A percentile compares a stretch with the other conserved stretches of the same genome.
These are phyloP conservation scores for Blumeria graminis DNA, from an alignment of 2,329 filamentous ascomycete species.

Conservation along the genomic window DNA sequence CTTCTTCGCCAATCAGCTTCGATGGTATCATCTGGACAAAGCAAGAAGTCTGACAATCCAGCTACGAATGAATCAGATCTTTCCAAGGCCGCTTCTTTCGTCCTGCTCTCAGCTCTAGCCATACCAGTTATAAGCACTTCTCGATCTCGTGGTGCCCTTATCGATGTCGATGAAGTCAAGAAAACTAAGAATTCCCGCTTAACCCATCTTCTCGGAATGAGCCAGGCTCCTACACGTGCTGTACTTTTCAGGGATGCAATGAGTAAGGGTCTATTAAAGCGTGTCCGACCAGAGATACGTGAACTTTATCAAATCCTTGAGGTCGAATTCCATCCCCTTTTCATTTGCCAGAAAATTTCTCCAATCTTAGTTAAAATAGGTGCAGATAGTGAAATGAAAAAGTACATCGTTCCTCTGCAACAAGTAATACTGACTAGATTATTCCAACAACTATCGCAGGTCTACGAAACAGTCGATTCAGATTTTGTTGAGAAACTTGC, in stretches of 20 bases:
- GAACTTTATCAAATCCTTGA: conserved; percentile 97
- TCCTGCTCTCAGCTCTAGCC: conserved; percentile 81
- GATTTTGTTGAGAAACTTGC: conserved; percentile 83
- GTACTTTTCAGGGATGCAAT: conserved; percentile 88
- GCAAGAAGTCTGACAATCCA: conserved; percentile 86
- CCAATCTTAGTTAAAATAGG: conserved; percentile 88
- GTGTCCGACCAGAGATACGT: conserved; percentile 79
- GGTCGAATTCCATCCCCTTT: conserved; percentile 95
- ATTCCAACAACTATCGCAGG: conserved; percentile 96
- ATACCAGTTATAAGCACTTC: conserved; percentile 98
- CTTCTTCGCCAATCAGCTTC: conserved; percentile 76
- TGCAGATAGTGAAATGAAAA: conserved; percentile 83
- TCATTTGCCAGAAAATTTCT: conserved; percentile 97
- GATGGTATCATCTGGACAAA: conserved; percentile 60
- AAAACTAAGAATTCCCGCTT: conserved; percentile 98
- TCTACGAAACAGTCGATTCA: conserved; percentile 94
- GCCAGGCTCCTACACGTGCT: conserved; percentile 63
- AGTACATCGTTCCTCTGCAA: conserved; percentile 85
- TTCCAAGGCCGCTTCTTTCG: conserved; percentile 84
- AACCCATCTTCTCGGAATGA: conserved; percentile 88
- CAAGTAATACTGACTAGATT: conserved; percentile 95
- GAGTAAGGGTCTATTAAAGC: conserved; percentile 82
- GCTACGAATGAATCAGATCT: conserved; percentile 72
- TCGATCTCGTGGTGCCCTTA: conserved; percentile 78
- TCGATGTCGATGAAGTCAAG: conserved; percentile 87